These are phyloP conservation scores for Metschnikowia kofuensis DNA, from an alignment of 805 yeast species.

Conservation along the genomic window DNA sequence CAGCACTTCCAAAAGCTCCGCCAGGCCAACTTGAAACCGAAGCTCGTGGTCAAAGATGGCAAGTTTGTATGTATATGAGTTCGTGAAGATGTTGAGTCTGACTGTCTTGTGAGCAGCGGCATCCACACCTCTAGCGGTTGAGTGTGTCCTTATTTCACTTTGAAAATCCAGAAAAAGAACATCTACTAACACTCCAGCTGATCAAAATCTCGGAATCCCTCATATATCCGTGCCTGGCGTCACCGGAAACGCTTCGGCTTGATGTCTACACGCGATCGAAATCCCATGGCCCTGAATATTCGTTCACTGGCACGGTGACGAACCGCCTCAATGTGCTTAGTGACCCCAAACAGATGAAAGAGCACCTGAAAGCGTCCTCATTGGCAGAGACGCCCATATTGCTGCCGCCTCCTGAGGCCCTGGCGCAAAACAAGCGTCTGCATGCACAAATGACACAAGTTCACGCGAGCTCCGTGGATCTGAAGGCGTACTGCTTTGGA, in stretches of 20 bases:
- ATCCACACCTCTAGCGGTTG: background rate
- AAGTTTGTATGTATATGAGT: conserved; percentile 25
- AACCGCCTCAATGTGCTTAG: conserved; percentile 30
- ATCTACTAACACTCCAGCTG: conserved; percentile 24
- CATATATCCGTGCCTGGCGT: conserved; percentile 31
- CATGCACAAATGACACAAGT: background rate
- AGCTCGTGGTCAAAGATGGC: conserved; percentile 38
- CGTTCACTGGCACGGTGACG: conserved; percentile 31
- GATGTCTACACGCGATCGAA: conserved; percentile 28
- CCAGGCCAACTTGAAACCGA: conserved; percentile 20
- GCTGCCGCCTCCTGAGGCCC: background rate
- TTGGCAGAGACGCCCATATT: background rate
- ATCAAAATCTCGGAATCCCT: conserved; percentile 26
- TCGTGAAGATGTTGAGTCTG: no score
- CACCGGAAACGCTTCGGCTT: conserved; percentile 35
- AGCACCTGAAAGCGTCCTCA: conserved; percentile 10
- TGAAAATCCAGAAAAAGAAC: background rate
- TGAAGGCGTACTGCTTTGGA: conserved; percentile 12
- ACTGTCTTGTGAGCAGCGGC: background rate
- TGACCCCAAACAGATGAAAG: conserved; percentile 29
- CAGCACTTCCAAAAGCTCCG: conserved; percentile 23
- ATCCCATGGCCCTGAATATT: conserved; percentile 9
- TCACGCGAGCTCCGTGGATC: conserved; percentile 6
- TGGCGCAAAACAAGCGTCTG: background rate
- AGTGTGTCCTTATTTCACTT: background rate